Evolutionary conservation across 2,329 filamentous ascomycete genomes (phyloP).

Genomic region (Ophiostoma sp.): DNA sequence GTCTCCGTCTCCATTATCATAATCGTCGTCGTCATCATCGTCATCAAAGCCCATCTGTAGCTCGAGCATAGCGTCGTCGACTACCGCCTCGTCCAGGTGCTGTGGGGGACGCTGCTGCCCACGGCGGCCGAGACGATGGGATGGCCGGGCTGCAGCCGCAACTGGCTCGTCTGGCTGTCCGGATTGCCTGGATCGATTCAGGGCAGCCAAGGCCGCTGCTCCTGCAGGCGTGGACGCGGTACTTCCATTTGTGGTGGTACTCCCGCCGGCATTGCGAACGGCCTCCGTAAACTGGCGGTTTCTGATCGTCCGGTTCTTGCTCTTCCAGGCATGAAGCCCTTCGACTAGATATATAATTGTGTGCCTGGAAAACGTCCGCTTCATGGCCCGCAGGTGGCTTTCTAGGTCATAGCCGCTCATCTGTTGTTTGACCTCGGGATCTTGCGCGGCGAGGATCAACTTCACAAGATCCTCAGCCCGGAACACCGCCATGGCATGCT

Average conservation of each 20-base stretch:
- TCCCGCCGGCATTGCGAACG: slow-evolving; percentile 42
- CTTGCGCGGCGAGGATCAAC: slow-evolving; percentile 41
- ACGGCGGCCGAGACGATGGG: slow-evolving; percentile 27
- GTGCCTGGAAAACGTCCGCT: slow-evolving; percentile 46
- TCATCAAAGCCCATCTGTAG: slow-evolving; percentile 55
- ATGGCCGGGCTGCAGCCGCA: slow-evolving; percentile 23
- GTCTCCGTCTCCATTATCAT: slow-evolving; percentile 36
- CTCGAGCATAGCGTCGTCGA: slow-evolving; percentile 66
- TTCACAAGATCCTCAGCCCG: slow-evolving; percentile 61
- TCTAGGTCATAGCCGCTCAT: slow-evolving; percentile 44
- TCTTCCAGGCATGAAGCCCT: slow-evolving; percentile 59
- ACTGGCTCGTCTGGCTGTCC: slow-evolving; percentile 19
- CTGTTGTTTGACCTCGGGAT: slow-evolving; percentile 25
- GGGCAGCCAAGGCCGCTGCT: slow-evolving; percentile 22
- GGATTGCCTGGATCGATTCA: neutral
- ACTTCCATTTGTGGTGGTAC: neutral
- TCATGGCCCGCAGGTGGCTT: slow-evolving; percentile 52
- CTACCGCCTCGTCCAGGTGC: slow-evolving; percentile 59
- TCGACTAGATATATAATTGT: slow-evolving; percentile 67
- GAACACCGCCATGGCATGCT: slow-evolving; percentile 58
- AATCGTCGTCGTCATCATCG: neutral
- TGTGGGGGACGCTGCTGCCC: slow-evolving; percentile 41
- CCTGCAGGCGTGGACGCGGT: neutral
- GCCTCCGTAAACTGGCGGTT: slow-evolving; percentile 63
- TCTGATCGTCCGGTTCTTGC: slow-evolving; percentile 60